Percentiles rank a stretch among this genome's conserved stretches.
These are phyloP conservation scores for Pseudogymnoascus sp. DNA, from an alignment of 2,329 filamentous ascomycete species.

Conservation along the genomic window DNA sequence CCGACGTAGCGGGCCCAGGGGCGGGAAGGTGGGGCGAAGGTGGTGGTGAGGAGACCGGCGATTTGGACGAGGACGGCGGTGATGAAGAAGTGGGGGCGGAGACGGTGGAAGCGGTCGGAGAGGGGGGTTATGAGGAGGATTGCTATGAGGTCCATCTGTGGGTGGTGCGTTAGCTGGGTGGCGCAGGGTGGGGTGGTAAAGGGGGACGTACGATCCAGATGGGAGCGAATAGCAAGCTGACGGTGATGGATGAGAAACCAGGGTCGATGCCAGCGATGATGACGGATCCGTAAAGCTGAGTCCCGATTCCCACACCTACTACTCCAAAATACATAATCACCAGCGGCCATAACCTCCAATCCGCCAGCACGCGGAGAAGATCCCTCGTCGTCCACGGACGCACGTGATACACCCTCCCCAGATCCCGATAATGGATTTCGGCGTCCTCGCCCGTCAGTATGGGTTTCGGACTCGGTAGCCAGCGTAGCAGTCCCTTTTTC, in stretches of 20 bases:
- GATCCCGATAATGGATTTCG: slow-evolving; percentile 71
- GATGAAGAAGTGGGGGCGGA: slow-evolving; percentile 75
- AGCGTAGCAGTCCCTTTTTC: slow-evolving; percentile 47
- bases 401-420: slow-evolving; percentile 71
- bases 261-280: slow-evolving; percentile 77
- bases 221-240: slow-evolving; percentile 78
- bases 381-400: slow-evolving; percentile 67
- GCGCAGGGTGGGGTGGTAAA: not conserved
- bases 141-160: slow-evolving; percentile 74
- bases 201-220: slow-evolving; percentile 71
- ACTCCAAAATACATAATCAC: slow-evolving; percentile 92
- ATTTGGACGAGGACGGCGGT: slow-evolving; percentile 72
- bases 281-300: slow-evolving; percentile 78
- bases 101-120: slow-evolving; percentile 76
- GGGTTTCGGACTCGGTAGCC: slow-evolving; percentile 60
- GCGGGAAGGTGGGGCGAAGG: slow-evolving; percentile 57
- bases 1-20: slow-evolving; percentile 83
- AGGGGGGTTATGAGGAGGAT: slow-evolving; percentile 80
- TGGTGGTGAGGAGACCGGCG: slow-evolving; percentile 68
- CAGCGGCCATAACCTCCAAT: slow-evolving; percentile 85
- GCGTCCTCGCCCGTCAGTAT: slow-evolving; percentile 72
- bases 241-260: slow-evolving; percentile 60
- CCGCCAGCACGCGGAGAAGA: slow-evolving; percentile 60
- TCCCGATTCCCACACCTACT: slow-evolving; percentile 84
- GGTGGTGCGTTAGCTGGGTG: slow-evolving; percentile 12